Base-by-base conservation (phyloP, 331 rosid species). In the Rhamnella rubrinervis region DNA sequence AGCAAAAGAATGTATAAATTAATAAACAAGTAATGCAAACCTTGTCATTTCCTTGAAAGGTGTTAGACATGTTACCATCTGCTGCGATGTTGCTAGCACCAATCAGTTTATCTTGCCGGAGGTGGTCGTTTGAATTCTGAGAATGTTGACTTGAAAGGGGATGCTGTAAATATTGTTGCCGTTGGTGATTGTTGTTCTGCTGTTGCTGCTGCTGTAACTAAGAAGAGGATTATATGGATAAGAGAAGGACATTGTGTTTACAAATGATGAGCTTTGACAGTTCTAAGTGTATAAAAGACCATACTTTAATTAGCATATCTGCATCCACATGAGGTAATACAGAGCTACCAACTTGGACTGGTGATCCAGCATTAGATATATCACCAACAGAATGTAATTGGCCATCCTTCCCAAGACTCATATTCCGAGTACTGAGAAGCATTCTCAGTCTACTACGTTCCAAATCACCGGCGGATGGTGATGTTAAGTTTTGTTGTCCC, bases 31-130 rank as follows among this genome's bases (percentile, higher is more conserved):
- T 49, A 65, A 68, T 65, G 60, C 75, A 53, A 74, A 90, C 95
- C 97, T 88, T 95, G 44, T 81, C 85, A 71, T 79, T 75, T 82
- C 82, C 86, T 73, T 78, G 87, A 69, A 86, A 78, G 55, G 73
- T 70, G 61, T 63, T 81, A 63, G 88, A 71, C 57, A 74, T 69
- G 73, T 68, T 65, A 60, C 85, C 82, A 71, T 82, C 85, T 28
- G 55, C 71, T 16, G 71, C 55, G 13, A 75, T 13, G 59, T 76
- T 70, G 55, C 84, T 77, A 41, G 83, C 40, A 70, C 81, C 81
- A 67, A 65, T 61, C 21, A 76, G 41, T 75, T 82, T 85, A 59
- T 70, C 92, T 74, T 74, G 84, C 84, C 71, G 87, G 47, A 72
- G 82, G 68, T 69, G 77, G 25, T 70, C 77, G 66, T 63, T 76